Conservation (phyloP, 2,329 filamentous ascomycete genomes). For the Sclerotinia subarctica region DNA sequence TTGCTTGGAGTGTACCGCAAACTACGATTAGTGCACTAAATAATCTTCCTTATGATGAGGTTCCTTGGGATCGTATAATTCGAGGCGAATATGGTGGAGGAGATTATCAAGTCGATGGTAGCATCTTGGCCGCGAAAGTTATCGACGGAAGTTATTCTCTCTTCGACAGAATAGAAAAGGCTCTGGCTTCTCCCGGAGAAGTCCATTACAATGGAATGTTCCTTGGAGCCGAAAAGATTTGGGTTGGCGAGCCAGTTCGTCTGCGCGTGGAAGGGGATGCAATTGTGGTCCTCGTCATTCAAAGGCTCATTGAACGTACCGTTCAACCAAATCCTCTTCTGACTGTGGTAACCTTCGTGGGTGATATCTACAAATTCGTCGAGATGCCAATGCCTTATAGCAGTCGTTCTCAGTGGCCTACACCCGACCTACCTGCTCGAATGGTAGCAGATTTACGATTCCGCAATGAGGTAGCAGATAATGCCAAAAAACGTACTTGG, state of each 20-base stretch:
- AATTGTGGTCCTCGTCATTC: slow-evolving; percentile 47
- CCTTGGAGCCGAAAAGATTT: slow-evolving; percentile 58
- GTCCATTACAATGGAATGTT: slow-evolving; percentile 52
- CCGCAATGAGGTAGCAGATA: slow-evolving; percentile 48
- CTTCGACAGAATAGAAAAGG: slow-evolving; percentile 46
- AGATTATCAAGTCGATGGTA: slow-evolving; percentile 53
- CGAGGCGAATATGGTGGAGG: slow-evolving; percentile 44
- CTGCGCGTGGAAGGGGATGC: slow-evolving; percentile 43
- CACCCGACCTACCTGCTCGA: slow-evolving; percentile 47
- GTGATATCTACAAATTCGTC: slow-evolving; percentile 51
- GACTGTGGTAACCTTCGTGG: slow-evolving; percentile 43
- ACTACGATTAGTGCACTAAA: slow-evolving; percentile 47
- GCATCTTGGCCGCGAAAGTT: slow-evolving; percentile 54
- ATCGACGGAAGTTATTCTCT: slow-evolving; percentile 55
- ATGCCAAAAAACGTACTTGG: slow-evolving; percentile 32
- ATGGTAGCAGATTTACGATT: slow-evolving; percentile 41
- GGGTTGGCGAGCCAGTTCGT: slow-evolving; percentile 57
- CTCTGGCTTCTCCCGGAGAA: slow-evolving; percentile 41
- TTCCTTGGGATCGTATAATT: slow-evolving; percentile 49
- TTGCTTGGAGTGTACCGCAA: slow-evolving; percentile 55
- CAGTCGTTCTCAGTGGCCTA: slow-evolving; percentile 40
- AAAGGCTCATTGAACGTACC: slow-evolving; percentile 39
- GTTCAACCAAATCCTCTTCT: slow-evolving; percentile 22
- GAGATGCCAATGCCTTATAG: slow-evolving; percentile 41
- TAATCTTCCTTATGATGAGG: slow-evolving; percentile 45